A percentile compares a stretch with the other conserved stretches of the same genome.
Conservation (phyloP, 495 filamentous ascomycete genomes). For the Lepidopterella palustris region DNA sequence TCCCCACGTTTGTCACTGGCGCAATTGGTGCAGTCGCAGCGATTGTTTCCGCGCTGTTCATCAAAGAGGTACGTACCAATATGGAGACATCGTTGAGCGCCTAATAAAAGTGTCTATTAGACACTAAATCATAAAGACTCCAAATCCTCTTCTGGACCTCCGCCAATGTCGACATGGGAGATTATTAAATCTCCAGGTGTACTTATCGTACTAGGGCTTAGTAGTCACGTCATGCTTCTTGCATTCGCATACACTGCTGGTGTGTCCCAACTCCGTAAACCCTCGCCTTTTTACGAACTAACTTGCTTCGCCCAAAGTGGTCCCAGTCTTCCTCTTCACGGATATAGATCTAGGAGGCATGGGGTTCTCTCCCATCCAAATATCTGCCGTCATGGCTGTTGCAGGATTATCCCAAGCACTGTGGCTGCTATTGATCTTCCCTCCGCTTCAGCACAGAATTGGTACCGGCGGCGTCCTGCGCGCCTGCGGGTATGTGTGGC, state of each 20-base stretch:
- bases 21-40: slow-evolving; percentile 46
- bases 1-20: slow-evolving; percentile 51
- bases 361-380: slow-evolving; percentile 50
- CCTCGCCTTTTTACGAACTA: slow-evolving; percentile 4
- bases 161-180: slow-evolving; percentile 45
- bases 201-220: slow-evolving; percentile 52
- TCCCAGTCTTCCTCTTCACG: slow-evolving; percentile 59
- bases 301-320: slow-evolving; percentile 42
- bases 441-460: slow-evolving; percentile 47
- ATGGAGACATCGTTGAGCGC: too few relatives aligned
- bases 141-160: slow-evolving; percentile 25
- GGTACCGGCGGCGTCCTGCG: slow-evolving; percentile 57
- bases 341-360: slow-evolving; percentile 50
- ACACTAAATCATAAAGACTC: slow-evolving; percentile 25
- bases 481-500: slow-evolving; percentile 47
- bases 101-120: slow-evolving; percentile 16
- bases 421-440: slow-evolving; percentile 60
- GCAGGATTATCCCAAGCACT: slow-evolving; percentile 52
- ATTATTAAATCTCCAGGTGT: slow-evolving; percentile 58
- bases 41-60: slow-evolving; percentile 42
- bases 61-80: slow-evolving; percentile 49
- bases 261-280: background rate
- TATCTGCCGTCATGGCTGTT: slow-evolving; percentile 51
- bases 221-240: slow-evolving; percentile 55
- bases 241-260: slow-evolving; percentile 57